phyloP scores from a whole-genome alignment of 495 filamentous ascomycete genomes.

The Amorphotheca resinae region DNA sequence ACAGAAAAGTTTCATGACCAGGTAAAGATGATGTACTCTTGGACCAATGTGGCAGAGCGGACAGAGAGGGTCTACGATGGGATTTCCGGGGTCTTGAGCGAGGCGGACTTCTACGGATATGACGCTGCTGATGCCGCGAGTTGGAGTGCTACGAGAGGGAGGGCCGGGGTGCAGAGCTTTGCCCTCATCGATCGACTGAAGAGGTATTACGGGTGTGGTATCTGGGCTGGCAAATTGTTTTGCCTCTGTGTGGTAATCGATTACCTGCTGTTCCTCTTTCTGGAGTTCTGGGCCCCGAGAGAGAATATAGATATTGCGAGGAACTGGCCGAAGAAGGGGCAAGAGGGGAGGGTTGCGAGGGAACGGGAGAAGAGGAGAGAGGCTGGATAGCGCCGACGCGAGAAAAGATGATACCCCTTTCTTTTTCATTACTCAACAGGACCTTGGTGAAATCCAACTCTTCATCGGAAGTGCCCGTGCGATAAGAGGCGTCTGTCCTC shows the following conservation, averaged over 20 bases:
- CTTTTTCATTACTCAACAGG: too few species aligned
- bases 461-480: too few species aligned
- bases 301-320: constrained; percentile 76
- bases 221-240: constrained; percentile 97
- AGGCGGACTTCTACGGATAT: constrained; percentile 78
- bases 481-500: too few species aligned
- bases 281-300: constrained; percentile 79
- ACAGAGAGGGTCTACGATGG: constrained; percentile 93
- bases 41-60: constrained; percentile 85
- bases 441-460: too few species aligned
- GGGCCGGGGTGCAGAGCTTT: constrained; percentile 66
- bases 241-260: constrained; percentile 91
- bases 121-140: constrained; percentile 42
- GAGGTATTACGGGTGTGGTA: constrained; percentile 97
- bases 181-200: constrained; percentile 90
- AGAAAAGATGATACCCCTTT: background rate
- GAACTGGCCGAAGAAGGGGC: constrained; percentile 73
- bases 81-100: constrained; percentile 69
- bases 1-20: constrained; percentile 93
- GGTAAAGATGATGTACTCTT: constrained; percentile 95
- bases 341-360: constrained; percentile 1
- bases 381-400: background rate
- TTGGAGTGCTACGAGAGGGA: constrained; percentile 58
- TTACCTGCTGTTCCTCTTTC: constrained; percentile 72
- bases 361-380: constrained; percentile 3